phyloP scores from a whole-genome alignment of 495 filamentous ascomycete genomes.

The Astrothelium subdiscretum region DNA sequence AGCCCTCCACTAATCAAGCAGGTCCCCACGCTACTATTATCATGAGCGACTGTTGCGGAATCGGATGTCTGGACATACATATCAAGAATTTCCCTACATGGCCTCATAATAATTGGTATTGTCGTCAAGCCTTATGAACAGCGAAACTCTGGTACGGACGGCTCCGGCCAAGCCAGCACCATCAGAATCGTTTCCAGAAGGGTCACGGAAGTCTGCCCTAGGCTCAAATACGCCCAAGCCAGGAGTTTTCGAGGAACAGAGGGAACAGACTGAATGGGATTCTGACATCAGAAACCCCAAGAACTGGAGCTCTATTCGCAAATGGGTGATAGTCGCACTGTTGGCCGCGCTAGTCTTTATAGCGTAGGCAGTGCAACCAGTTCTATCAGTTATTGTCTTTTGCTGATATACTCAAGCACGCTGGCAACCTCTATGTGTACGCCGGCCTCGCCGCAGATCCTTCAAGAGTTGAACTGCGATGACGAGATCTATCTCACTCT shows the following conservation, averaged over 20 bases:
- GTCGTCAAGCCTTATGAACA: background rate
- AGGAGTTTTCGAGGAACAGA: background rate
- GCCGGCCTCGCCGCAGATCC: background rate
- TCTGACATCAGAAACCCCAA: background rate
- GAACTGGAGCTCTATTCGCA: background rate
- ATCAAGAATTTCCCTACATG: background rate
- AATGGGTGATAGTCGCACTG: background rate
- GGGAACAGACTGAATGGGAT: background rate
- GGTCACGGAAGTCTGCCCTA: background rate
- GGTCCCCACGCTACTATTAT: background rate
- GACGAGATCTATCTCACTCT: slow-evolving; percentile 2
- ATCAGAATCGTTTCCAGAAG: background rate
- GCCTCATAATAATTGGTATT: background rate
- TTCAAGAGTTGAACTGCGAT: background rate
- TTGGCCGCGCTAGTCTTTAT: background rate
- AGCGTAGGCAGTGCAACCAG: background rate
- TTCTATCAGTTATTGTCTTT: background rate
- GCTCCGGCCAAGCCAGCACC: background rate
- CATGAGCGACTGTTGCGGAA: background rate
- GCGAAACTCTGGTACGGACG: background rate
- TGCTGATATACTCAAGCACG: background rate
- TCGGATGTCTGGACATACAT: background rate
- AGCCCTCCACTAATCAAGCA: background rate
- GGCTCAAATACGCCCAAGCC: background rate
- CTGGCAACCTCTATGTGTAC: background rate